A percentile compares a stretch with the other conserved stretches of the same genome.
Evolutionary conservation across 495 filamentous ascomycete species (phyloP).

Genomic region (Neurospora sp.): DNA sequence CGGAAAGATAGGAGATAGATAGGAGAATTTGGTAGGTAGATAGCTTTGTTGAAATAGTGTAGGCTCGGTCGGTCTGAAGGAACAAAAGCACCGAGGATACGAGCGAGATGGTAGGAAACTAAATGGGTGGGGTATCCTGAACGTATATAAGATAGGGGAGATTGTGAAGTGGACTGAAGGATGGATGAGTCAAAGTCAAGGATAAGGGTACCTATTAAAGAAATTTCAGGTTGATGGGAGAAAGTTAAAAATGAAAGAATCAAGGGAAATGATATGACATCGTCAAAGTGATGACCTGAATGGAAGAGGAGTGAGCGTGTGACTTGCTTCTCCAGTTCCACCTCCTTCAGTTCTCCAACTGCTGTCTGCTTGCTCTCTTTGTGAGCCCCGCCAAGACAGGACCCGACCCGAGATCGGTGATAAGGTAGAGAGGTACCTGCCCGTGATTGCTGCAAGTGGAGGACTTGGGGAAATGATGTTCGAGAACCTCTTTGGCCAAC

Average conservation of each 20-base stretch:
- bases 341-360: neutral
- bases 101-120: neutral
- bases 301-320: neutral
- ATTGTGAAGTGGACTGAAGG: neutral
- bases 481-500: neutral
- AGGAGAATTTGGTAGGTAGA: neutral
- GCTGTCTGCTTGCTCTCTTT: neutral
- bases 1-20: neutral
- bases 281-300: neutral
- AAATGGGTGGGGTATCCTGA: neutral
- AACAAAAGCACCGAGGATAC: neutral
- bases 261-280: neutral
- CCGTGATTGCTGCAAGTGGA: neutral
- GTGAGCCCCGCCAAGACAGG: neutral
- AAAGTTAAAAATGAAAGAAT: neutral
- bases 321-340: neutral
- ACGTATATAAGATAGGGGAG: neutral
- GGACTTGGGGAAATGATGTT: neutral
- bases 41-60: neutral
- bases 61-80: neutral
- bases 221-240: neutral
- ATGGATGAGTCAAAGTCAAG: neutral
- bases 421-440: neutral
- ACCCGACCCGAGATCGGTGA: neutral
- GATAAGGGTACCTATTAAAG: neutral